Evolutionary conservation across 2,329 filamentous ascomycete genomes (phyloP).

Genomic region (Colletotrichum tabaci): DNA sequence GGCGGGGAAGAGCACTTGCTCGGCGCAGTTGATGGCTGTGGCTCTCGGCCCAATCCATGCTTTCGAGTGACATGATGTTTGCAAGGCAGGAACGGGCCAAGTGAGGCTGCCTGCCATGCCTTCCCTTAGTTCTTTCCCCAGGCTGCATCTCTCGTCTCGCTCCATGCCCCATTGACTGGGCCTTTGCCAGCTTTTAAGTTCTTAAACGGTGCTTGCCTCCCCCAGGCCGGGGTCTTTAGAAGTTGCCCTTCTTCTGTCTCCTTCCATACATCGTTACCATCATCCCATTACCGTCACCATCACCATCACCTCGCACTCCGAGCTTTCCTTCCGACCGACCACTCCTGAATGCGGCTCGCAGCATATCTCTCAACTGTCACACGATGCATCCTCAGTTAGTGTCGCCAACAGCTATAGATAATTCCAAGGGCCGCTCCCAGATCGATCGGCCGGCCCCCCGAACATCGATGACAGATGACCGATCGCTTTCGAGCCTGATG

Average conservation of each 20-base stretch:
- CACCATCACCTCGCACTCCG: neutral
- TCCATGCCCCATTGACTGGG: neutral
- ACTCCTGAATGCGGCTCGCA: neutral
- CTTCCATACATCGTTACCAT: too few species aligned
- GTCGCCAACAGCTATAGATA: neutral
- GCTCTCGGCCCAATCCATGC: neutral
- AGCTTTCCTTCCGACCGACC: too few species aligned
- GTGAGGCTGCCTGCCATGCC: neutral
- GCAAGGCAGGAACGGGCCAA: neutral
- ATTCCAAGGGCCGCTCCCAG: neutral
- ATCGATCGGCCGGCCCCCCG: neutral
- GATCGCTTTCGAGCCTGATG: neutral
- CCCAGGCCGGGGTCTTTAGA: neutral
- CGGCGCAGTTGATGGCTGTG: neutral
- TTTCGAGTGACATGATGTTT: neutral
- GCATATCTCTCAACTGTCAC: neutral
- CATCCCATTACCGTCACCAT: neutral
- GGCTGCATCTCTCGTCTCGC: neutral
- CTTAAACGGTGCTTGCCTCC: neutral
- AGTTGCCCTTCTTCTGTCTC: neutral
- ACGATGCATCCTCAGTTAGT: neutral
- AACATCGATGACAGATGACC: neutral
- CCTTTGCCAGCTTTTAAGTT: neutral
- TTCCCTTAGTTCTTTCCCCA: constrained; percentile 12
- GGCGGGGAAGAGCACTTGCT: neutral